Evolutionary conservation across 495 filamentous ascomycete species (phyloP), one percentile per base, ranked within the genome.

Genomic region (Opeltia flavorubescens): DNA sequence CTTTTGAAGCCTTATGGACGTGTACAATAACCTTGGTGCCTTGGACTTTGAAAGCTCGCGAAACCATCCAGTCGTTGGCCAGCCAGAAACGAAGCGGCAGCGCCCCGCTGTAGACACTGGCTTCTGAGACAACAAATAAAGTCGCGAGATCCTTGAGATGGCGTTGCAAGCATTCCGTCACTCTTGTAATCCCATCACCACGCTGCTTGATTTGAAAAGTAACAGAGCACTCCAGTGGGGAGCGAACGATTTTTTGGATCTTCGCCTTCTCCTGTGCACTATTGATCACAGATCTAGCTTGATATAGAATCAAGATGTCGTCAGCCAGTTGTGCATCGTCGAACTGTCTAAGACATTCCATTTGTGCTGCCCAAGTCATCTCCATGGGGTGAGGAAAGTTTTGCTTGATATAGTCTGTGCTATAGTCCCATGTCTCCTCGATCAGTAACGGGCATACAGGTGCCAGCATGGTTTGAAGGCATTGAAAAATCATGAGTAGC

Each of bases 401-500:
- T 15, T 69, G 56, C 51, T 78, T 77, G 59, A 94, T 62, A 49
- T 65, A 69, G 31, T 68, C 64, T 0, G 89, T 81, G 1, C 76
- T 71, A 60, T 88, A 74, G 11, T 81, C 77, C 86, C 85, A 94
- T 1, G 84, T 77, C 63, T 96, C 93, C 56, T 91, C 83, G 8
- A 94, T 79, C 3, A 99, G 71, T 26, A 89, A 60, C 0, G 91
- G 91, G 15, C 82, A 83, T 48, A 95, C 71, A 2, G 91, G 89
- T 5, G 74, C 75, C 23, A 96, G 68, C 61, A 89, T 81, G 42
- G 78, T 72, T 52, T 91, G 65, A 38, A 95, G 70, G 44, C 83
- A 73, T 3, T 66, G 58, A 39, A 83, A 78, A 39, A 96, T 74
- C 41, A 82, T 65, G 54, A 75, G 75, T 17, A 94, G 57, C 7